These are phyloP conservation scores for Epichloe gansuensis DNA, from an alignment of 2,329 filamentous ascomycete genomes.

Conservation along the genomic window DNA sequence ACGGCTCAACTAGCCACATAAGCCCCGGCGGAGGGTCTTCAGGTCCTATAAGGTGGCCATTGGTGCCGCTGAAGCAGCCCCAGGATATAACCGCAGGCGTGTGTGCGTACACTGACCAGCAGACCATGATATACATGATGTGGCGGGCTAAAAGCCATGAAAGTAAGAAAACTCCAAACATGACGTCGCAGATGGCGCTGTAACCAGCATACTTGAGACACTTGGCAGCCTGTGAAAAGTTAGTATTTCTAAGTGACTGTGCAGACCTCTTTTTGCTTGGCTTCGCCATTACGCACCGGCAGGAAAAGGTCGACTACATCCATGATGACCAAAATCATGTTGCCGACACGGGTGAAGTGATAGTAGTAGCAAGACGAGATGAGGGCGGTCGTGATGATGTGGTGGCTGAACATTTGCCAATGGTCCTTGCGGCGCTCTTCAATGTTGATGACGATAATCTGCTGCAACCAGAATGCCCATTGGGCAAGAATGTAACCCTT, in stretches of 20 bases:
- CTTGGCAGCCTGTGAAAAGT: conserved; percentile 57
- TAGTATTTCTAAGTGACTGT: background rate
- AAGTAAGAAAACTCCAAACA: conserved; percentile 76
- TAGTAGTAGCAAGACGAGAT: conserved; percentile 77
- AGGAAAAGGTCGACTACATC: conserved; percentile 84
- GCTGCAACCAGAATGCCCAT: conserved; percentile 87
- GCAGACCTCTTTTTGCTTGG: too few relatives aligned
- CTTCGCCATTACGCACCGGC: conserved; percentile 44
- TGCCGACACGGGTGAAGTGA: conserved; percentile 76
- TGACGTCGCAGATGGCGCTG: conserved; percentile 62
- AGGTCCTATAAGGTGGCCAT: conserved; percentile 41
- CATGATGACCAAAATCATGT: conserved; percentile 83
- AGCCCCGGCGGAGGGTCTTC: conserved; percentile 35
- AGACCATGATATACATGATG: conserved; percentile 63
- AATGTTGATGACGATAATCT: conserved; percentile 86
- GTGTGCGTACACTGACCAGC: conserved; percentile 67
- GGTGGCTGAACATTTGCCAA: conserved; percentile 93
- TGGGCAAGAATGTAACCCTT: conserved; percentile 89
- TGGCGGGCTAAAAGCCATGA: conserved; percentile 79
- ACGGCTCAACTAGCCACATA: conserved; percentile 59
- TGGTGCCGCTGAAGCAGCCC: conserved; percentile 58
- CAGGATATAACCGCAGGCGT: conserved; percentile 47
- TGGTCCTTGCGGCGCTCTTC: conserved; percentile 92
- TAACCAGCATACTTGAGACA: conserved; percentile 82
- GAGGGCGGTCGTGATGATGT: conserved; percentile 75